Percentiles rank a stretch among this genome's conserved stretches.
Conservation (phyloP, 129 eudicot species). For the Dittrichia graveolens region DNA sequence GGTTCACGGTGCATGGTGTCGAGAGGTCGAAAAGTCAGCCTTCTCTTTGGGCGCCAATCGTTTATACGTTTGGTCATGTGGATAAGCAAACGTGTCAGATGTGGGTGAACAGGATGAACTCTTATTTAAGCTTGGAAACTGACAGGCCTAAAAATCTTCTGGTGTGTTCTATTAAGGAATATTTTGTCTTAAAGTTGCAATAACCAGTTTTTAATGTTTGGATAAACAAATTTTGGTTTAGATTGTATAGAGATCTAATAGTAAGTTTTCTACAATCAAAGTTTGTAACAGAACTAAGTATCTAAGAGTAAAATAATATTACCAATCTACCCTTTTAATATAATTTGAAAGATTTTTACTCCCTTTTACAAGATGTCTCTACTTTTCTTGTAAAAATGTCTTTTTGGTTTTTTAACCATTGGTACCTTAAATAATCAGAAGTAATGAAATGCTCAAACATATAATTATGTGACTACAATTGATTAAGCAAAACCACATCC, state of each 20-base stretch:
- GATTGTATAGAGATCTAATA: slow-evolving; percentile 2
- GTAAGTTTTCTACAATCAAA: background rate
- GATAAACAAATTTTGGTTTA: slow-evolving; percentile 3
- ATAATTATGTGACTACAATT: slow-evolving; percentile 5
- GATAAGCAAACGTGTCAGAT: slow-evolving; percentile 56
- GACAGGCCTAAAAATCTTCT: slow-evolving; percentile 86
- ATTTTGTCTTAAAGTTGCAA: background rate
- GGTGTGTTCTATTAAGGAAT: slow-evolving; percentile 46
- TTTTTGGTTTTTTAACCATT: background rate
- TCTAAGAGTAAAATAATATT: too few relatives aligned
- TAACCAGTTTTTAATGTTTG: background rate
- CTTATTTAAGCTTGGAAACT: slow-evolving; percentile 47
- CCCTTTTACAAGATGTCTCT: background rate
- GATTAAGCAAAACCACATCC: background rate
- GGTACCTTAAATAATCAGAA: background rate
- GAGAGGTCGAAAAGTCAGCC: slow-evolving; percentile 59
- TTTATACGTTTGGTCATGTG: slow-evolving; percentile 78
- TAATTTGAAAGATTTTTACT: background rate
- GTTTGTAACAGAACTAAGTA: too few relatives aligned
- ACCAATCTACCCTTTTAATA: background rate
- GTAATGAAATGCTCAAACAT: background rate
- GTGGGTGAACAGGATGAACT: slow-evolving; percentile 63
- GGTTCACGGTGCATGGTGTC: slow-evolving; percentile 71
- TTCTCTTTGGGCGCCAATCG: slow-evolving; percentile 62
- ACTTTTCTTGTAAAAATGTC: background rate